Conservation (phyloP, 768 basidiomycete genomes). For the Tubosaeta brunneosetosa region DNA sequence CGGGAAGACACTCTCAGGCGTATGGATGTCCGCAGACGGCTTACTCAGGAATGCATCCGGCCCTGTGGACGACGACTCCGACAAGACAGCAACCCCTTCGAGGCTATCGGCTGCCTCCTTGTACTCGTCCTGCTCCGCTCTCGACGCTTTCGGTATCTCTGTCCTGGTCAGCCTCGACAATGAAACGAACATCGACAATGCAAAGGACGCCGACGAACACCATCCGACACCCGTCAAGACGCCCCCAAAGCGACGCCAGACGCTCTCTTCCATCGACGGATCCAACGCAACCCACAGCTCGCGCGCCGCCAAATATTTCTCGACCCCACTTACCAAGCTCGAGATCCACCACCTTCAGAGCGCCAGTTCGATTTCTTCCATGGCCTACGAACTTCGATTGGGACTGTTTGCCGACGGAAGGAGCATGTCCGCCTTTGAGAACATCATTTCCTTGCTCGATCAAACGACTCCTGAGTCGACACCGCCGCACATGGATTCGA, state of each 20-base stretch:
- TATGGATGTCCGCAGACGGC: slow-evolving; percentile 26
- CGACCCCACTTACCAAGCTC: slow-evolving; percentile 16
- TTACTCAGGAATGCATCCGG: slow-evolving; percentile 14
- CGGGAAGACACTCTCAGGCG: slow-evolving; percentile 5
- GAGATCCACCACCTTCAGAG: slow-evolving; percentile 12
- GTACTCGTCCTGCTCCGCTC: slow-evolving; percentile 12
- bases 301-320: slow-evolving; percentile 10
- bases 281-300: not conserved
- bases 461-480: slow-evolving; percentile 18
- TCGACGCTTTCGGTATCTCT: slow-evolving; percentile 19
- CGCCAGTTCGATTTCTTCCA: slow-evolving; percentile 22
- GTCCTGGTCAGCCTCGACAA: slow-evolving; percentile 12
- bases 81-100: not conserved
- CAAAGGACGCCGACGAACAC: not conserved
- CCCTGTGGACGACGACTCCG: not conserved
- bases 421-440: slow-evolving; percentile 21
- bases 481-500: not conserved
- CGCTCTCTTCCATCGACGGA: slow-evolving; percentile 5
- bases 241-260: slow-evolving; percentile 13
- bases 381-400: slow-evolving; percentile 24
- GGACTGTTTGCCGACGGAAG: slow-evolving; percentile 23
- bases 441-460: slow-evolving; percentile 28
- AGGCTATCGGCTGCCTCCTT: slow-evolving; percentile 4
- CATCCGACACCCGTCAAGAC: slow-evolving; percentile 2
- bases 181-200: not conserved